Conservation (phyloP, 2,329 filamentous ascomycete species). For the Aspergillus tamarii region DNA sequence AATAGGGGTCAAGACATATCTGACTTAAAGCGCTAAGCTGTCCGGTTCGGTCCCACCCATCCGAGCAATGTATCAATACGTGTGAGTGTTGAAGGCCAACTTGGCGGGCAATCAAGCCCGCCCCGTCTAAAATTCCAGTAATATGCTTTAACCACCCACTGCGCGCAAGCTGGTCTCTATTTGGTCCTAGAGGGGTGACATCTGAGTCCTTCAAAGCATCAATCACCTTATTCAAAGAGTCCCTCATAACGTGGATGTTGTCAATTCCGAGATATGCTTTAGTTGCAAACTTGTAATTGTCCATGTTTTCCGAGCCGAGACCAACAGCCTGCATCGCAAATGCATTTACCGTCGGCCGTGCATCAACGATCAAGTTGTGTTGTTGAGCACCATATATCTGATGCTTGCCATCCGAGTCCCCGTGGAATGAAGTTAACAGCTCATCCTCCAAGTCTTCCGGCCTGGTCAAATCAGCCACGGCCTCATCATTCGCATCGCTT, state of each 20-base stretch:
- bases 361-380: constrained; percentile 92
- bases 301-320: constrained; percentile 95
- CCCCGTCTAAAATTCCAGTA: constrained; percentile 78
- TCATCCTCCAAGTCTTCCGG: constrained; percentile 71
- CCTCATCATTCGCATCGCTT: constrained; percentile 46
- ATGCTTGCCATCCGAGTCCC: constrained; percentile 64
- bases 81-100: constrained; percentile 93
- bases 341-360: constrained; percentile 90
- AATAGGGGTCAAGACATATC: constrained; percentile 93
- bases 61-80: constrained; percentile 95
- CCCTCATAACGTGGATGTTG: constrained; percentile 98
- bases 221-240: constrained; percentile 82
- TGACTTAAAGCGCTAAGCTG: constrained; percentile 91
- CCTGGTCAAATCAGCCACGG: constrained; percentile 60
- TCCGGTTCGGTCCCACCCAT: constrained; percentile 97
- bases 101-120: constrained; percentile 80
- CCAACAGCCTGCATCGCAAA: constrained; percentile 92
- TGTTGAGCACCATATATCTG: constrained; percentile 89
- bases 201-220: constrained; percentile 93
- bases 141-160: constrained; percentile 95
- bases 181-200: constrained; percentile 79
- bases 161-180: constrained; percentile 75
- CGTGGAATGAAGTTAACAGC: constrained; percentile 58
- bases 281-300: constrained; percentile 88
- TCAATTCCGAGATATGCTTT: constrained; percentile 95